Evolutionary conservation across 306 rosid species (phyloP).

Genomic region (Corylus heterophylla): DNA sequence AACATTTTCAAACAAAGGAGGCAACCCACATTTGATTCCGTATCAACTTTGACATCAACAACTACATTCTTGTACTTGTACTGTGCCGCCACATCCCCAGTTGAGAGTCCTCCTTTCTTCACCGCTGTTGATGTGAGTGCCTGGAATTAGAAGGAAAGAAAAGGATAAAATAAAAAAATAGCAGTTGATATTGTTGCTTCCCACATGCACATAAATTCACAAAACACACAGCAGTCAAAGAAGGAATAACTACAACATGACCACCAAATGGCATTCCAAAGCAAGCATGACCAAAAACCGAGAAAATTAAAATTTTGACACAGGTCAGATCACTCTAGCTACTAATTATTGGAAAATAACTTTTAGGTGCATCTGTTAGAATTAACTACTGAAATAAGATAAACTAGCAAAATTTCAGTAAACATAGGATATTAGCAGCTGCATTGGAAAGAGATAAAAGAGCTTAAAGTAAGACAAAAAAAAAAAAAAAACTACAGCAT

Average conservation of each 20-base stretch:
- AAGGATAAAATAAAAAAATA: background rate
- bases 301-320: background rate
- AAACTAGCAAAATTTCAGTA: background rate
- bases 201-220: background rate
- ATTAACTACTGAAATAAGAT: background rate
- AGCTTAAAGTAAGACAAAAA: background rate
- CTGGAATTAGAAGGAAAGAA: slow-evolving; percentile 38
- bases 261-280: background rate
- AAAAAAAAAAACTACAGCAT: background rate
- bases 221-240: background rate
- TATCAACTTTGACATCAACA: slow-evolving; percentile 83
- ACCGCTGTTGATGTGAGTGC: slow-evolving; percentile 88
- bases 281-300: background rate
- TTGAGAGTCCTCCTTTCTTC: slow-evolving; percentile 86
- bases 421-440: background rate
- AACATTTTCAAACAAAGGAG: slow-evolving; percentile 20
- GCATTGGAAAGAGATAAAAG: background rate
- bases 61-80: slow-evolving; percentile 79
- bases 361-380: background rate
- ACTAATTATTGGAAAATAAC: background rate
- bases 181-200: background rate
- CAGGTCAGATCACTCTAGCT: background rate
- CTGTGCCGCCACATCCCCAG: slow-evolving; percentile 72
- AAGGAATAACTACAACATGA: background rate
- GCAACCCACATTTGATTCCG: slow-evolving; percentile 73